Evolutionary conservation across 495 filamentous ascomycete species (phyloP).

Genomic region (Penicillium nucicola): DNA sequence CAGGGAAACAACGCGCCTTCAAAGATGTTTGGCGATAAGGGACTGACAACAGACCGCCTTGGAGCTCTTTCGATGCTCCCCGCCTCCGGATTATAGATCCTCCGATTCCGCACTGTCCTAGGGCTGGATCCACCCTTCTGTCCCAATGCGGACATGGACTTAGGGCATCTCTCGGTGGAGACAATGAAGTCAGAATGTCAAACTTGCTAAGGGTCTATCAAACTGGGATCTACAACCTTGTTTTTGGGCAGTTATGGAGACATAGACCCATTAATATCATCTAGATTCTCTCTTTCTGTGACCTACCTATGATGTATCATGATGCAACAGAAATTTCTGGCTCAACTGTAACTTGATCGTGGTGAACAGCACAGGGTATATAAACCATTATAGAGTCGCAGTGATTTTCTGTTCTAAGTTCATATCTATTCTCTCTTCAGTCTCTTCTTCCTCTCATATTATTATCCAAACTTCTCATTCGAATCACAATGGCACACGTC

Average conservation of each 20-base stretch:
- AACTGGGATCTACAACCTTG: conserved; percentile 4
- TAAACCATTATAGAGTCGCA: neutral
- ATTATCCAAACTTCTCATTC: neutral
- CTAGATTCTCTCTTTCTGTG: conserved; percentile 6
- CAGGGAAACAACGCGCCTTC: neutral
- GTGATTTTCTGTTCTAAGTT: neutral
- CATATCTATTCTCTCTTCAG: neutral
- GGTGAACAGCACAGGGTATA: neutral
- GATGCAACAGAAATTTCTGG: conserved; percentile 23
- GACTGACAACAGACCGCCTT: conserved; percentile 1
- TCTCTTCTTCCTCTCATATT: neutral
- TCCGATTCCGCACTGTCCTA: conserved; percentile 30
- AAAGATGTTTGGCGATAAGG: no score
- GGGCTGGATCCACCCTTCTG: conserved; percentile 25
- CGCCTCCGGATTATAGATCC: conserved; percentile 27
- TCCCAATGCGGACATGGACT: conserved; percentile 6
- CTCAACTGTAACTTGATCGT: neutral
- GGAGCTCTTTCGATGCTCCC: conserved; percentile 18
- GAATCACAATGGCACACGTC: conserved; percentile 30
- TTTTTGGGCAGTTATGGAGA: neutral
- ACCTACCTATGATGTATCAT: conserved; percentile 43
- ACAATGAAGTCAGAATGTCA: conserved; percentile 20
- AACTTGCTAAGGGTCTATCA: neutral
- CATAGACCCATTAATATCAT: neutral
- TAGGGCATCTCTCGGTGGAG: conserved; percentile 20